Base-by-base conservation (phyloP, 208 protist species). In the Spongospora subterranea region DNA sequence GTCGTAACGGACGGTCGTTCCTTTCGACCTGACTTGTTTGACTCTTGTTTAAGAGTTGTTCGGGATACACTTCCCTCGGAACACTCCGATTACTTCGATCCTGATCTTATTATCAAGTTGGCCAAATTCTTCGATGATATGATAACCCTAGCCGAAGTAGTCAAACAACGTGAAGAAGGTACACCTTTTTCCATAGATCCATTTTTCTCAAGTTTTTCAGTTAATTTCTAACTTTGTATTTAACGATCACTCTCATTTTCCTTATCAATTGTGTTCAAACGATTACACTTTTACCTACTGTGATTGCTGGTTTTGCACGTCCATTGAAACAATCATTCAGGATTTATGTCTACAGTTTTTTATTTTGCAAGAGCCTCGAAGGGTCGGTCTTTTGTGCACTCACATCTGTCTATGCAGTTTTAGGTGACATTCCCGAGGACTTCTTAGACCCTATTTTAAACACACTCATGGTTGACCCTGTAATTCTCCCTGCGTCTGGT, bases 401-500 rank as follows among this genome's bases (percentile, higher is more conserved):
- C 45, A 29, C 39, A 88, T 60, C 20, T 88, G 24, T 29, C 39
- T 6, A 6, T 88, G 39, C 20, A 88, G 76, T 29, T 6, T 20
- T 50, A 29, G 39, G 39, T 29, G 71, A 82, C n/a, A 35, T 82
- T 43, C 71, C 71, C 35, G 71, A 82, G 6, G 71, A 82, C 6
- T 82, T 82, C n/a, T n/a, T 82, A n/a, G 71, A 82, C 35, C 71
- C 71, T 6, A 82, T 82, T n/a, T 17, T 82, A 6, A 35, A 82
- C 17, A 82, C 35, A 6, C 35, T 82, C 35, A 82, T 82, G 71
- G 35, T 20, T 20, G 71, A 82, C n/a, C 71, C 71, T 20, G 71
- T 82, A 40, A 82, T 82, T 45, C 35, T 82, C 17, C 71, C 71
- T 20, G n/a, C 11, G 11, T 82, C 71, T 6, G 40, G 71, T 6